These are phyloP conservation scores for Tylopilus rubrobrunneus DNA, from an alignment of 768 basidiomycete genomes.

Conservation along the genomic window DNA sequence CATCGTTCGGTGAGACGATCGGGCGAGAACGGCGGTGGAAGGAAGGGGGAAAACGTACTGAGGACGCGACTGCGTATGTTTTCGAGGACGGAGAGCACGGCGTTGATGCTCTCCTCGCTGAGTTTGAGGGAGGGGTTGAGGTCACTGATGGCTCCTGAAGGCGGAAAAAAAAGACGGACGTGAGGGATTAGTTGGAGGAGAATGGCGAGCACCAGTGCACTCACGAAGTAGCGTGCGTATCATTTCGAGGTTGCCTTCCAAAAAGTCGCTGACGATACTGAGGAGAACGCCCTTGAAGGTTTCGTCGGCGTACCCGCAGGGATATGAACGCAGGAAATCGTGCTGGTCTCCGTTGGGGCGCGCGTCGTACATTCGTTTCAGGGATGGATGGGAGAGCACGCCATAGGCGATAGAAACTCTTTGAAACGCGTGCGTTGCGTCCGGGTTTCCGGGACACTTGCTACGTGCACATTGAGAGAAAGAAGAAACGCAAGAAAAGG, in stretches of 20 bases:
- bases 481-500: neutral
- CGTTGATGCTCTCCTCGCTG: slow-evolving; percentile 75
- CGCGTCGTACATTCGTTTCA: slow-evolving; percentile 65
- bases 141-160: slow-evolving; percentile 68
- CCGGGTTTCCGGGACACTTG: slow-evolving; percentile 71
- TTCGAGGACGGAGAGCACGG: slow-evolving; percentile 66
- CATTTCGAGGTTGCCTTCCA: slow-evolving; percentile 86
- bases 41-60: slow-evolving; percentile 38
- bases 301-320: slow-evolving; percentile 64
- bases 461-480: slow-evolving; percentile 36
- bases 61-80: slow-evolving; percentile 71
- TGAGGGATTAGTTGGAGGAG: neutral
- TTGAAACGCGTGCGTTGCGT: slow-evolving; percentile 83
- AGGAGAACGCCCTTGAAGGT: slow-evolving; percentile 73
- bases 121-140: slow-evolving; percentile 75
- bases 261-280: slow-evolving; percentile 74
- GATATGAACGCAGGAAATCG: slow-evolving; percentile 52
- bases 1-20: neutral
- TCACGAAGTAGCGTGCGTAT: slow-evolving; percentile 70
- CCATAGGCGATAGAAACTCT: slow-evolving; percentile 82
- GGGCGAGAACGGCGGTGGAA: neutral
- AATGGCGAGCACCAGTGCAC: slow-evolving; percentile 21
- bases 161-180: neutral
- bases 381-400: slow-evolving; percentile 69
- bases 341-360: slow-evolving; percentile 39